Evolutionary conservation across 495 filamentous ascomycete species (phyloP).

Genomic region (Penicillium antarcticum): DNA sequence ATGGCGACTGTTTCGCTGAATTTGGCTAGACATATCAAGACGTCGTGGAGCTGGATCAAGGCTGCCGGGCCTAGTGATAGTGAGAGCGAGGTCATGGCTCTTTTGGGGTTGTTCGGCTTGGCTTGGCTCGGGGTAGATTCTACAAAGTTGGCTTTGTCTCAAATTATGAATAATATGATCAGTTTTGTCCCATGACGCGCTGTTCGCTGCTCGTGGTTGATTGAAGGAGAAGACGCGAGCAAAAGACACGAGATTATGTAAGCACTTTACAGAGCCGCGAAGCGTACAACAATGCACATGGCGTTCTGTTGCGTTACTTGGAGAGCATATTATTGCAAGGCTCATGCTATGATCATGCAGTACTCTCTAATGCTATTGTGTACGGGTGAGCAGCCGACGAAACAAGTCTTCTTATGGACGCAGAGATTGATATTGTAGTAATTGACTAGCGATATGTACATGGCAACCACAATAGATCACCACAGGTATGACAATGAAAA

Average conservation of each 20-base stretch:
- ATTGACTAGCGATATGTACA: too few relatives aligned
- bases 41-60: conserved; percentile 72
- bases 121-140: background rate
- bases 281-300: too few relatives aligned
- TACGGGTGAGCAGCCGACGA: too few relatives aligned
- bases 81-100: conserved; percentile 64
- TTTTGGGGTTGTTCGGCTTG: background rate
- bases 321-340: too few relatives aligned
- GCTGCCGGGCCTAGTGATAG: conserved; percentile 78
- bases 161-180: background rate
- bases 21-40: conserved; percentile 81
- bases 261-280: background rate
- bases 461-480: too few relatives aligned
- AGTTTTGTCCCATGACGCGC: background rate
- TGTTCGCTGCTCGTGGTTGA: background rate
- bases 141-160: background rate
- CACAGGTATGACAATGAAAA: background rate
- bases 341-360: too few relatives aligned
- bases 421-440: too few relatives aligned
- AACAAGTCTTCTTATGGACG: too few relatives aligned
- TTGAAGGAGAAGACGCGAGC: conserved; percentile 1
- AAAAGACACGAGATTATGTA: background rate
- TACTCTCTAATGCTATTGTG: too few relatives aligned
- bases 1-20: conserved; percentile 89
- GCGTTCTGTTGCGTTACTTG: too few relatives aligned